Percentiles rank a stretch among this genome's conserved stretches.
phyloP scores from a whole-genome alignment of 2,329 filamentous ascomycete genomes.

The Paracorniculantispora psalliotae region DNA sequence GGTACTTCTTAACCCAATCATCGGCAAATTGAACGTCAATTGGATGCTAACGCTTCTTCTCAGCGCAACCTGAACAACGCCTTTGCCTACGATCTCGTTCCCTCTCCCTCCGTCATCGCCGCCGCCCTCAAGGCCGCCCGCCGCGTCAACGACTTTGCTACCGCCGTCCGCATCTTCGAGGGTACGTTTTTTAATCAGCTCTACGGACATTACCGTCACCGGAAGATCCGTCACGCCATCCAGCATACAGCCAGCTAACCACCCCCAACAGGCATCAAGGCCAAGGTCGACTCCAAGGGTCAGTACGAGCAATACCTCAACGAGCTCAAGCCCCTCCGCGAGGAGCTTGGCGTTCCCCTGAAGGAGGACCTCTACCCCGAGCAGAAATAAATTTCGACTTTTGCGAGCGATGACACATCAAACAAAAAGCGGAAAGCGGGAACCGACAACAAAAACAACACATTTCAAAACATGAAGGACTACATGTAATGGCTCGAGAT shows the following conservation, averaged over 20 bases:
- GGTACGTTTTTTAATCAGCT: too few relatives aligned
- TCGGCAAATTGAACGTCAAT: background rate
- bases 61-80: slow-evolving; percentile 97
- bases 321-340: slow-evolving; percentile 85
- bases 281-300: slow-evolving; percentile 97
- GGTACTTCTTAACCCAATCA: slow-evolving; percentile 52
- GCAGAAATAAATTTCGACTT: slow-evolving; percentile 31
- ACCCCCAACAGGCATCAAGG: slow-evolving; percentile 74
- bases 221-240: too few relatives aligned
- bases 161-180: slow-evolving; percentile 97
- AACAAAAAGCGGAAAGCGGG: background rate
- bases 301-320: slow-evolving; percentile 97
- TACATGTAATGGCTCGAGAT: slow-evolving; percentile 11
- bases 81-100: slow-evolving; percentile 99
- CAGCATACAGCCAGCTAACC: too few relatives aligned
- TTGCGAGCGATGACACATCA: background rate
- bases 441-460: background rate
- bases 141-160: slow-evolving; percentile 97
- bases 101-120: slow-evolving; percentile 82
- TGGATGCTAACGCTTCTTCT: background rate
- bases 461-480: background rate
- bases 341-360: slow-evolving; percentile 86
- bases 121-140: slow-evolving; percentile 91
- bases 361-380: slow-evolving; percentile 91
- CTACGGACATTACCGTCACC: too few relatives aligned